Percentiles rank a stretch among this genome's conserved stretches.
These are phyloP conservation scores for Quambalaria eucalypti DNA, from an alignment of 1,284 basidiomycete genomes.

Conservation along the genomic window DNA sequence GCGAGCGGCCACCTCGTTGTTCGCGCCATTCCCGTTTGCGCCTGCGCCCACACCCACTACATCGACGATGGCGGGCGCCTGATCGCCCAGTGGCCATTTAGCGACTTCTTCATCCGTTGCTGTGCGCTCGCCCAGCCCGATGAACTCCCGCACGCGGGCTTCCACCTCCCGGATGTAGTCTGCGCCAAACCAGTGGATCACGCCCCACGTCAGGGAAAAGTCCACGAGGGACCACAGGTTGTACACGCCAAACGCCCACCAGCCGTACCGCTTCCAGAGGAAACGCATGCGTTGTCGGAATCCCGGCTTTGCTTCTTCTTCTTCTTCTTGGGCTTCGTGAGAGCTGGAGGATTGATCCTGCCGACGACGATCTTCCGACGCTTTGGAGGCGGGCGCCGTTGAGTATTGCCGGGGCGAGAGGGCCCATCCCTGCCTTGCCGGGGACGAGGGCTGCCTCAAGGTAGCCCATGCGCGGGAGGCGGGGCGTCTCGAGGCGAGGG, in stretches of 20 bases:
- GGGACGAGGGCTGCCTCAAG: too few species aligned
- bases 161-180: slow-evolving; percentile 71
- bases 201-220: slow-evolving; percentile 61
- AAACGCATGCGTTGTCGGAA: slow-evolving; percentile 28
- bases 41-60: slow-evolving; percentile 4
- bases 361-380: too few species aligned
- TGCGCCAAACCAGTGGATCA: slow-evolving; percentile 77
- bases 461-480: too few species aligned
- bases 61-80: not conserved
- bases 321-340: too few species aligned
- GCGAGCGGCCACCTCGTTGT: slow-evolving; percentile 16
- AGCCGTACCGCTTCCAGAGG: slow-evolving; percentile 39
- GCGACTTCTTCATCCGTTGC: slow-evolving; percentile 7
- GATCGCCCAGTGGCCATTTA: not conserved
- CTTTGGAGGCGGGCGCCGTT: too few species aligned
- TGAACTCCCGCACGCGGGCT: slow-evolving; percentile 50
- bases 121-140: slow-evolving; percentile 37
- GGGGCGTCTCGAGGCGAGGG: too few species aligned
- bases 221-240: slow-evolving; percentile 27
- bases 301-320: not conserved
- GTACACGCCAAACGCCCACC: slow-evolving; percentile 45
- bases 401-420: too few species aligned
- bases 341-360: too few species aligned
- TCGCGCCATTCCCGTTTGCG: slow-evolving; percentile 15
- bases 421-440: too few species aligned